Conservation (phyloP, 768 basidiomycete genomes). For the Crepidotus variabilis region DNA sequence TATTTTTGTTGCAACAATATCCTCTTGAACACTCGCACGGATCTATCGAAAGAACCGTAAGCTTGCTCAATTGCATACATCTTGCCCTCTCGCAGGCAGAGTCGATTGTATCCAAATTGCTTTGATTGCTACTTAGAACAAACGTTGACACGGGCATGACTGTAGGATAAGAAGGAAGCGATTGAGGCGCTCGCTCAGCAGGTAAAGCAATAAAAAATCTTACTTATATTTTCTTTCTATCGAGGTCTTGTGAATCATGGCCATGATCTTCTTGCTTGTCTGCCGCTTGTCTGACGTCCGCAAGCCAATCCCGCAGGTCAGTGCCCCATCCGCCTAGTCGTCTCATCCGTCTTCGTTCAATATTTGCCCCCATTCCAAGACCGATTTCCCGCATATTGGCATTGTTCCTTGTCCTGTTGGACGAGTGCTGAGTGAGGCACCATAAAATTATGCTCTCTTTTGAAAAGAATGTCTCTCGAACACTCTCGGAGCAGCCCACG, state of each 20-base stretch:
- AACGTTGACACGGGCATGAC: no score
- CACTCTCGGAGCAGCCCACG: constrained; percentile 41
- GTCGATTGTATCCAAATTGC: no score
- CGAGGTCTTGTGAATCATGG: no score
- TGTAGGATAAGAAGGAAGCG: no score
- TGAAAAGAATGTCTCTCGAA: constrained; percentile 36
- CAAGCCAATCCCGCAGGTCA: constrained; percentile 36
- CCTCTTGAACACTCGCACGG: not conserved
- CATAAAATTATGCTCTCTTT: constrained; percentile 48
- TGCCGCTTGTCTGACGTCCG: constrained; percentile 14
- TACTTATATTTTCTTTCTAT: no score
- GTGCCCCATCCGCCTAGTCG: constrained; percentile 46
- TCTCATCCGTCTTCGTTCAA: constrained; percentile 31
- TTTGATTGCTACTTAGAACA: no score
- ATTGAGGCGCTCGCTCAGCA: no score
- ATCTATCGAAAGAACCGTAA: no score
- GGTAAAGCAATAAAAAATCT: no score
- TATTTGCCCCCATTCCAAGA: constrained; percentile 24
- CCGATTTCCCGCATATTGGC: constrained; percentile 27
- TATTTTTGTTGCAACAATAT: not conserved
- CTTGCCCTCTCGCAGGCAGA: no score
- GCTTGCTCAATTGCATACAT: no score
- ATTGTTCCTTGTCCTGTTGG: constrained; percentile 16
- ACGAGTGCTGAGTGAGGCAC: constrained; percentile 37
- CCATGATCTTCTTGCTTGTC: no score